Percentiles rank a stretch among this genome's conserved stretches.
phyloP scores from a whole-genome alignment of 2,329 filamentous ascomycete species.

The Ceratocystis cacaofunesta region DNA sequence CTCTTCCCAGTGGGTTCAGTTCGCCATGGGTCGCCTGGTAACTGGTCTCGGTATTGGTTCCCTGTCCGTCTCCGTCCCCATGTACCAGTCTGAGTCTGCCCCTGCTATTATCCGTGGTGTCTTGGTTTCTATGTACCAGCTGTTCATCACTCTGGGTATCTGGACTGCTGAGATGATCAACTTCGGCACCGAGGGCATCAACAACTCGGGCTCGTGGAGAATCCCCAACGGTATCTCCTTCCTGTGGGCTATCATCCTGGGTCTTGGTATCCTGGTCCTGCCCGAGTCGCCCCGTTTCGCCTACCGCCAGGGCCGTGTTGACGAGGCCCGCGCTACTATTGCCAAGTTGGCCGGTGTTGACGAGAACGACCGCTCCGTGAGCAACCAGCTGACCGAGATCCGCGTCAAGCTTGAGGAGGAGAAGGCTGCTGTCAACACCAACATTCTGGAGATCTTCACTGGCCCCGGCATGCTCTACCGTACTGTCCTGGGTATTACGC shows the following conservation, averaged over 20 bases:
- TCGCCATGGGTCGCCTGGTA: slow-evolving; percentile 49
- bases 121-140: slow-evolving; percentile 50
- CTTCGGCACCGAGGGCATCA: slow-evolving; percentile 39
- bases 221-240: slow-evolving; percentile 45
- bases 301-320: slow-evolving; percentile 32
- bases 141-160: slow-evolving; percentile 56
- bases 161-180: slow-evolving; percentile 44
- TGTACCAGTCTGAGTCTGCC: slow-evolving; percentile 54
- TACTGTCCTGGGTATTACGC: slow-evolving; percentile 43
- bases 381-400: slow-evolving; percentile 37
- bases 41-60: slow-evolving; percentile 51
- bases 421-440: slow-evolving; percentile 32
- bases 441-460: slow-evolving; percentile 48
- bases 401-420: slow-evolving; percentile 36
- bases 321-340: slow-evolving; percentile 35
- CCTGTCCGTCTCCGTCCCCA: slow-evolving; percentile 48
- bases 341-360: slow-evolving; percentile 32
- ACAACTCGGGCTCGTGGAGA: slow-evolving; percentile 42
- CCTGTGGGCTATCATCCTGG: slow-evolving; percentile 39
- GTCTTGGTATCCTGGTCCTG: slow-evolving; percentile 35
- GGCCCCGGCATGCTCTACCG: slow-evolving; percentile 52
- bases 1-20: slow-evolving; percentile 42
- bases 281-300: slow-evolving; percentile 41
- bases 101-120: slow-evolving; percentile 50
- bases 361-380: slow-evolving; percentile 28